Conservation (phyloP, 2,329 filamentous ascomycete genomes). For the Tolypocladium sp. region DNA sequence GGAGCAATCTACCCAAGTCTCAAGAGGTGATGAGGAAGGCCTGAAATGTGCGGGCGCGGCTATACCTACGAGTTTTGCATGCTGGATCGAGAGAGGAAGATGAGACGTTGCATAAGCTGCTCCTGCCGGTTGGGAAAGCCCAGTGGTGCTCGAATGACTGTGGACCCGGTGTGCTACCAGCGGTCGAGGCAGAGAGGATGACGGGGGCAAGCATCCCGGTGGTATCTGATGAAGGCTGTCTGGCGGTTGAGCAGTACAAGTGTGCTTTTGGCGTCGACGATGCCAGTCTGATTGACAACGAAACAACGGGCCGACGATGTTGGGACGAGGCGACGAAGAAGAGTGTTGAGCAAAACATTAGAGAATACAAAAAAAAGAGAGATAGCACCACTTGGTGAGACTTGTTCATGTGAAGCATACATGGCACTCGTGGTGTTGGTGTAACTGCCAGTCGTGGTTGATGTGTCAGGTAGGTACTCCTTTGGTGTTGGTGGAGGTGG, state of each 20-base stretch:
- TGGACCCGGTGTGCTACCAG: not conserved
- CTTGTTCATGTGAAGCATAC: not conserved
- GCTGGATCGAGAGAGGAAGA: not conserved
- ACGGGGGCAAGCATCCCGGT: not conserved
- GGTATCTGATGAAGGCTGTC: not conserved
- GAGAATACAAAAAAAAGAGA: not conserved
- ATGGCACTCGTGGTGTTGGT: not conserved
- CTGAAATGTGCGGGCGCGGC: not conserved
- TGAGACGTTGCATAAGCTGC: not conserved
- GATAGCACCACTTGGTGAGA: not conserved
- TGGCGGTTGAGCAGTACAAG: not conserved
- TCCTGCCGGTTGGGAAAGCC: not conserved
- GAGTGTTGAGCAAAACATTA: not conserved
- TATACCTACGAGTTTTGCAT: not conserved
- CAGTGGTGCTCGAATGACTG: not conserved
- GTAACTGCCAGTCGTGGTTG: not conserved
- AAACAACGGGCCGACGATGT: not conserved
- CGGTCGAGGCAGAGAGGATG: not conserved
- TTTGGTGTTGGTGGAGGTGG: not conserved
- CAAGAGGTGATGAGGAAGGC: not conserved
- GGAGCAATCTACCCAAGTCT: not conserved
- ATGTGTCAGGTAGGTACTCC: not conserved
- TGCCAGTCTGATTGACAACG: not conserved
- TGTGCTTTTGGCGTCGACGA: not conserved
- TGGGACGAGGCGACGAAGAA: not conserved